These are phyloP conservation scores for Stenocarpella maydis DNA, from an alignment of 2,329 filamentous ascomycete species.

Conservation along the genomic window DNA sequence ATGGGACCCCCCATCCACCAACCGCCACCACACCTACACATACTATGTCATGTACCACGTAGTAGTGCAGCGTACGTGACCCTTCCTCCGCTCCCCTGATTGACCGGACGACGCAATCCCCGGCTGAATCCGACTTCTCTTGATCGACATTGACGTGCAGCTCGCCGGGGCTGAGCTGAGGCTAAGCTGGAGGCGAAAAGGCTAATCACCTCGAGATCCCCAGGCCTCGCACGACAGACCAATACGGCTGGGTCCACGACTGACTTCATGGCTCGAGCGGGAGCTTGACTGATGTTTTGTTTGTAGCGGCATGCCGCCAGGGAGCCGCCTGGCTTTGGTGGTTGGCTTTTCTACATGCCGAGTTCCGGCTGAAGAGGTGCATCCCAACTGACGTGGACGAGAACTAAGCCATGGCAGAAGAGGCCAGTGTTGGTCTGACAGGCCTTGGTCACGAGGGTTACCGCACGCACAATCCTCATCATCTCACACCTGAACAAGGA, in stretches of 20 bases:
- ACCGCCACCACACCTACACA: too few relatives aligned
- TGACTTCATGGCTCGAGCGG: constrained; percentile 18
- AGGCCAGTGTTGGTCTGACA: too few relatives aligned
- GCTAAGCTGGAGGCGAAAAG: constrained; percentile 4
- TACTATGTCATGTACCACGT: too few relatives aligned
- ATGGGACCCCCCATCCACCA: too few relatives aligned
- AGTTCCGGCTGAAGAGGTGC: constrained; percentile 9
- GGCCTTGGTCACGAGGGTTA: too few relatives aligned
- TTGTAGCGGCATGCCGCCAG: not conserved
- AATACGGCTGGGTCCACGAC: constrained; percentile 21
- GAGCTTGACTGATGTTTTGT: not conserved
- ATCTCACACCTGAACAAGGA: not conserved
- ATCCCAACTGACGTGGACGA: not conserved
- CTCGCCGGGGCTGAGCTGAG: not conserved
- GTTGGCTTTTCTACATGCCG: not conserved
- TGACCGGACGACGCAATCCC: constrained; percentile 20
- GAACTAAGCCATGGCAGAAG: not conserved
- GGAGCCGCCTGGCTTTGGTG: not conserved
- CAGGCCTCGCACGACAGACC: constrained; percentile 12
- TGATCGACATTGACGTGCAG: not conserved
- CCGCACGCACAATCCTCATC: constrained; percentile 4
- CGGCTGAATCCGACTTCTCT: not conserved
- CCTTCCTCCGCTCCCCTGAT: constrained; percentile 11
- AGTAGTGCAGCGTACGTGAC: not conserved
- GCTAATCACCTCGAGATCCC: not conserved